phyloP scores from a whole-genome alignment of 169 alveolate species.

The Perkinsus olseni region DNA sequence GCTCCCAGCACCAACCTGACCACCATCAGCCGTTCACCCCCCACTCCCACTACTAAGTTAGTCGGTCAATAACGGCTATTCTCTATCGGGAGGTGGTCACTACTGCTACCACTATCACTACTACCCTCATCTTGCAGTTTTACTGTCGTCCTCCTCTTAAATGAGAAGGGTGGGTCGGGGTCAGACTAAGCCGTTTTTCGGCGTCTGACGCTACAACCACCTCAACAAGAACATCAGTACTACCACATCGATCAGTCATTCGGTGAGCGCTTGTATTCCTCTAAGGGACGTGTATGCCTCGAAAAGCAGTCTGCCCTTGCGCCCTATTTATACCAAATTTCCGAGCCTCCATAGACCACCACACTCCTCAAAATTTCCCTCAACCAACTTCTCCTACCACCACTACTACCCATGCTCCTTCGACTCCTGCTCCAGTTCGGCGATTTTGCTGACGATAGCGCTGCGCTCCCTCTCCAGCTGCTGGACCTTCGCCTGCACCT shows the following conservation, averaged over 20 bases:
- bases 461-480: not conserved
- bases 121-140: too few species aligned
- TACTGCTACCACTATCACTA: too few species aligned
- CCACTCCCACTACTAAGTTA: too few species aligned
- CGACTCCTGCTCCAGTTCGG: not conserved
- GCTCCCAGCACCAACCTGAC: slow-evolving; percentile 64
- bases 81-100: too few species aligned
- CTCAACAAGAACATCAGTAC: too few species aligned
- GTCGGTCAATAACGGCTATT: too few species aligned
- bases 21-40: not conserved
- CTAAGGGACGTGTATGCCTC: too few species aligned
- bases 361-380: not conserved
- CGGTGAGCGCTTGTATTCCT: too few species aligned
- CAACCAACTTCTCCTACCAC: not conserved
- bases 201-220: too few species aligned
- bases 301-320: too few species aligned
- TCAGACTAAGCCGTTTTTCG: not conserved
- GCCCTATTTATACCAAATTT: not conserved
- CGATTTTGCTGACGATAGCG: not conserved
- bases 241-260: too few species aligned
- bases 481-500: not conserved
- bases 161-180: too few species aligned
- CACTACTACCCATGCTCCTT: not conserved
- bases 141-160: not conserved
- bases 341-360: not conserved